Evolutionary conservation across 805 yeast genomes (phyloP).

Genomic region (Teunomyces panamensis): DNA sequence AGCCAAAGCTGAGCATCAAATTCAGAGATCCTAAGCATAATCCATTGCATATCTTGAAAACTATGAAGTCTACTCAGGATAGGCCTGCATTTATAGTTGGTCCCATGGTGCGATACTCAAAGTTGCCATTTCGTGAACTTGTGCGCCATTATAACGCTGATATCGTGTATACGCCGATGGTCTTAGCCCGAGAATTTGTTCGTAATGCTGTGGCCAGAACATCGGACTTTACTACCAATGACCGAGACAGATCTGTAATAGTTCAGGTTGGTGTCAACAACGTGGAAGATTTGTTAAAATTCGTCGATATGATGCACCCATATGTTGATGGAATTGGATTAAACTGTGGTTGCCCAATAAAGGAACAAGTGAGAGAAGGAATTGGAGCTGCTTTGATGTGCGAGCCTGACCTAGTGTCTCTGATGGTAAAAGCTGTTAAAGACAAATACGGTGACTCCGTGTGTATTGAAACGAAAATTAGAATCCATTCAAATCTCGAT

Average conservation of each 20-base stretch:
- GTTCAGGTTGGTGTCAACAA: conserved; percentile 92
- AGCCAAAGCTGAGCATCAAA: conserved; percentile 1
- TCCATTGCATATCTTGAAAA: conserved; percentile 34
- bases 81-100: conserved; percentile 54
- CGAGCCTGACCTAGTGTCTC: conserved; percentile 73
- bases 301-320: conserved; percentile 86
- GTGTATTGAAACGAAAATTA: conserved; percentile 86
- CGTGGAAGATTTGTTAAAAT: conserved; percentile 73
- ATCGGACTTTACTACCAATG: conserved; percentile 82
- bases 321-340: conserved; percentile 91
- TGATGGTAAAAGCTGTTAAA: conserved; percentile 83
- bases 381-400: conserved; percentile 95
- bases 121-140: conserved; percentile 83
- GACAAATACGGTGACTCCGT: conserved; percentile 64
- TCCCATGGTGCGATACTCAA: conserved; percentile 97
- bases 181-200: conserved; percentile 91
- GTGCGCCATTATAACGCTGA: conserved; percentile 70
- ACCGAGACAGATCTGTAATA: conserved; percentile 64
- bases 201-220: conserved; percentile 76
- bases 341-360: conserved; percentile 97
- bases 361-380: conserved; percentile 92
- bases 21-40: conserved; percentile 25
- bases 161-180: conserved; percentile 94
- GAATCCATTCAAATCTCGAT: conserved; percentile 74
- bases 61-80: conserved; percentile 18